Evolutionary conservation across 768 basidiomycete genomes (phyloP).

Genomic region (Trametes sanguinea): DNA sequence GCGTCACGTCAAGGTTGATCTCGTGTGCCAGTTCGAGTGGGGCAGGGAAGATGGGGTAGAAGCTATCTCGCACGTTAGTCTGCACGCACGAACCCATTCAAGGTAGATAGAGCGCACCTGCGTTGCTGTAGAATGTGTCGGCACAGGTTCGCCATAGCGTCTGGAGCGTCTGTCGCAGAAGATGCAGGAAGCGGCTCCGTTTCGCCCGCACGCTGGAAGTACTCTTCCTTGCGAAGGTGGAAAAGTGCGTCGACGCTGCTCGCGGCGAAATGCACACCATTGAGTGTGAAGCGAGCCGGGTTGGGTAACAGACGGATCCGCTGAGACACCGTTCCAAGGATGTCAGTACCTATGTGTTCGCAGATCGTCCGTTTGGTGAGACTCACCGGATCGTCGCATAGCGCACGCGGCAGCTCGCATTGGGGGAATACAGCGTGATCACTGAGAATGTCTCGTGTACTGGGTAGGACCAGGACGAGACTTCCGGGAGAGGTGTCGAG

Average conservation of each 20-base stretch:
- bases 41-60: slow-evolving; percentile 93
- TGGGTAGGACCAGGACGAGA: slow-evolving; percentile 78
- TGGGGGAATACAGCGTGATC: slow-evolving; percentile 88
- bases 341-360: too few species aligned
- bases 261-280: slow-evolving; percentile 76
- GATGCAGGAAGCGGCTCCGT: slow-evolving; percentile 47
- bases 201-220: slow-evolving; percentile 66
- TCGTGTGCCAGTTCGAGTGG: slow-evolving; percentile 74
- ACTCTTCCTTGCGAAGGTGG: slow-evolving; percentile 85
- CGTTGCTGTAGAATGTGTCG: slow-evolving; percentile 85
- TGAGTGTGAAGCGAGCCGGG: slow-evolving; percentile 82
- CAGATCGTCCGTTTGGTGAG: neutral
- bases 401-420: slow-evolving; percentile 49
- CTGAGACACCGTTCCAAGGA: slow-evolving; percentile 40
- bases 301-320: slow-evolving; percentile 82
- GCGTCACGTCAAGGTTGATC: slow-evolving; percentile 89
- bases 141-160: slow-evolving; percentile 77
- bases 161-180: slow-evolving; percentile 47
- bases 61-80: slow-evolving; percentile 48
- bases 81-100: neutral
- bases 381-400: slow-evolving; percentile 56
- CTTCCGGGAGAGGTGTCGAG: slow-evolving; percentile 66
- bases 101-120: slow-evolving; percentile 50
- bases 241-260: slow-evolving; percentile 89
- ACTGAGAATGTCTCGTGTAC: slow-evolving; percentile 77